Evolutionary conservation across 495 filamentous ascomycete genomes (phyloP).

Genomic region (Talaromyces trachyspermus): DNA sequence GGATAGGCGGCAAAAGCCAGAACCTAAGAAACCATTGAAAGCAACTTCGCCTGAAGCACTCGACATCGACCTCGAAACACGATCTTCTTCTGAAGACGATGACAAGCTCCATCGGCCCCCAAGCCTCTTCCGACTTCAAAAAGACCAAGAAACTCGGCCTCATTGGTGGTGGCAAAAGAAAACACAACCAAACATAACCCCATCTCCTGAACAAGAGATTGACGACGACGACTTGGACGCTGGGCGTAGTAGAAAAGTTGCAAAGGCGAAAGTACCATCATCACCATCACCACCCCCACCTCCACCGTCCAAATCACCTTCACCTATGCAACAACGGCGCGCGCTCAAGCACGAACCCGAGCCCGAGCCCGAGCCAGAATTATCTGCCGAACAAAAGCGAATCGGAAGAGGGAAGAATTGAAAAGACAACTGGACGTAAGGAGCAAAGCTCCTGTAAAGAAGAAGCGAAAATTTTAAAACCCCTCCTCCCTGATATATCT

Average conservation of each 20-base stretch:
- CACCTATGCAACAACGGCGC: too few relatives aligned
- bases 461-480: slow-evolving; percentile 63
- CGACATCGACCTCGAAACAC: not conserved
- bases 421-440: slow-evolving; percentile 59
- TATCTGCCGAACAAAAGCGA: slow-evolving; percentile 46
- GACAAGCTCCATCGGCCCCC: not conserved
- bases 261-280: not conserved
- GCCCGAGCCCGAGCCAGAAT: slow-evolving; percentile 23
- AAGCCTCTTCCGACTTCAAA: not conserved
- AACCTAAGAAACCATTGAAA: slow-evolving; percentile 8
- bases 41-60: slow-evolving; percentile 1
- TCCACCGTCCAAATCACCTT: not conserved
- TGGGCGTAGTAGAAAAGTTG: not conserved
- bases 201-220: slow-evolving; percentile 5
- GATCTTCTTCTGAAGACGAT: not conserved
- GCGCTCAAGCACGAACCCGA: not conserved
- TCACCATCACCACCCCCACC: slow-evolving; percentile 11
- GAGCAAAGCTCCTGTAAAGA: slow-evolving; percentile 54
- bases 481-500: too few relatives aligned
- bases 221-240: not conserved
- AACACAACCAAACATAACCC: not conserved
- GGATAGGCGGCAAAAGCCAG: slow-evolving; percentile 34
- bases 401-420: slow-evolving; percentile 55
- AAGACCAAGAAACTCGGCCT: slow-evolving; percentile 6
- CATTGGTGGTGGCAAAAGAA: slow-evolving; percentile 11